Evolutionary conservation across 2,329 filamentous ascomycete species (phyloP).

Genomic region (Trichoderma aggressivum): DNA sequence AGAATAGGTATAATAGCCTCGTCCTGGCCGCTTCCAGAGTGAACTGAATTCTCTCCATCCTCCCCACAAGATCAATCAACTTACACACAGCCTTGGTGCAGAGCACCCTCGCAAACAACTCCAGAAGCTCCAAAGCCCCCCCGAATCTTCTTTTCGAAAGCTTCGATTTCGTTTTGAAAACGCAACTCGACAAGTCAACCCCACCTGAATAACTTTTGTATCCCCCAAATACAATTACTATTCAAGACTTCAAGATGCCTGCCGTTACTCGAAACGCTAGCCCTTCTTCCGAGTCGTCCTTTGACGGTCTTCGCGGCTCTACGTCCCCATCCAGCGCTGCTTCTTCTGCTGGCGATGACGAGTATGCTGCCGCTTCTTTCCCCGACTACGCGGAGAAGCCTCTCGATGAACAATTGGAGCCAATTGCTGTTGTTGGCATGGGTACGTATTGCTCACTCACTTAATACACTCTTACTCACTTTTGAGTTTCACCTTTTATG

Average conservation of each 20-base stretch:
- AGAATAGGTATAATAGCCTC: neutral
- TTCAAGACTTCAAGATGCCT: neutral
- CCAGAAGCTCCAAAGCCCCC: neutral
- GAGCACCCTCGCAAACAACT: conserved; percentile 3
- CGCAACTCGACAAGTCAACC: neutral
- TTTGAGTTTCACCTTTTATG: too few relatives aligned
- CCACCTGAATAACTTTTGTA: neutral
- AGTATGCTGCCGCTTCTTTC: conserved; percentile 17
- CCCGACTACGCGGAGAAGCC: conserved; percentile 21
- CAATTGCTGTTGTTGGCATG: conserved; percentile 22
- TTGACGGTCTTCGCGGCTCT: neutral
- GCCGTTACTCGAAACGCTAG: neutral
- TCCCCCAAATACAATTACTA: neutral
- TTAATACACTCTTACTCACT: neutral
- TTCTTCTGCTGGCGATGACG: conserved; percentile 2
- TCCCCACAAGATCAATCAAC: neutral
- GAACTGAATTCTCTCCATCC: neutral
- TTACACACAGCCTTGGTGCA: neutral
- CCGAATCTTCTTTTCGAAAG: neutral
- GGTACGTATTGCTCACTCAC: conserved; percentile 6
- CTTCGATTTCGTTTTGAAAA: neutral
- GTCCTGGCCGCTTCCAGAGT: neutral
- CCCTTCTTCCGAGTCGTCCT: conserved; percentile 8
- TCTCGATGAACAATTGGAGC: conserved; percentile 20
- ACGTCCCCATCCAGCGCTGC: neutral